phyloP scores from a whole-genome alignment of 495 filamentous ascomycete species.

The Aspergillus bridgeri region DNA sequence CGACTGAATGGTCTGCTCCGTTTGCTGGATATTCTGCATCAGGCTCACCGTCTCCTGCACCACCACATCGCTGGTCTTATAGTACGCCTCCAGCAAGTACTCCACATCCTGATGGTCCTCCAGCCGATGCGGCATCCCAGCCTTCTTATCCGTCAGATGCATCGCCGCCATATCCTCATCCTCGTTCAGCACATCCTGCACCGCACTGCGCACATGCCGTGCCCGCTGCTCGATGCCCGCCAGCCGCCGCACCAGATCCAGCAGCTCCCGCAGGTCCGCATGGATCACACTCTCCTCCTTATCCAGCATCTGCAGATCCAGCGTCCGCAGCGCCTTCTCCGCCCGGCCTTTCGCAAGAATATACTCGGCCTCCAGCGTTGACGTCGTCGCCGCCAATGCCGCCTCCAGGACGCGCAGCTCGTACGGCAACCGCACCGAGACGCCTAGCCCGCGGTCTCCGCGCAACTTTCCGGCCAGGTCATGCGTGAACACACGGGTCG shows the following conservation, averaged over 20 bases:
- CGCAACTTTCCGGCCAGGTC: slow-evolving; percentile 58
- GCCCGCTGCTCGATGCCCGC: slow-evolving; percentile 27
- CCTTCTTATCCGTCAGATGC: slow-evolving; percentile 39
- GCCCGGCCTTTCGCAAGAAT: slow-evolving; percentile 18
- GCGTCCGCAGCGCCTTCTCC: slow-evolving; percentile 12
- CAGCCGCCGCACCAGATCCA: slow-evolving; percentile 24
- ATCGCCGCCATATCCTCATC: slow-evolving; percentile 41
- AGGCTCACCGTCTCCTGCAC: slow-evolving; percentile 23
- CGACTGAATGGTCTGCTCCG: slow-evolving; percentile 24
- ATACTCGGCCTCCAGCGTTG: slow-evolving; percentile 30
- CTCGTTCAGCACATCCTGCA: slow-evolving; percentile 27
- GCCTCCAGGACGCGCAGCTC: slow-evolving; percentile 77
- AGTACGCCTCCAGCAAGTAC: slow-evolving; percentile 35
- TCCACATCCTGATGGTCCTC: slow-evolving; percentile 35
- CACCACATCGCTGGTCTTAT: slow-evolving; percentile 29
- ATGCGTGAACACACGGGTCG: slow-evolving; percentile 24
- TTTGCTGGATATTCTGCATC: slow-evolving; percentile 24
- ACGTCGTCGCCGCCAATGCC: slow-evolving; percentile 63
- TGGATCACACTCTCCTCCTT: slow-evolving; percentile 22
- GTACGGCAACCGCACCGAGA: slow-evolving; percentile 54
- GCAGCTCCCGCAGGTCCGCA: slow-evolving; percentile 15
- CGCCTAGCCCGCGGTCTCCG: slow-evolving; percentile 42
- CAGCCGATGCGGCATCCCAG: slow-evolving; percentile 23
- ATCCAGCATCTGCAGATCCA: slow-evolving; percentile 1
- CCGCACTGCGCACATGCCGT: slow-evolving; percentile 24